Evolutionary conservation across 495 filamentous ascomycete species (phyloP).

Genomic region (Tuber borchii): DNA sequence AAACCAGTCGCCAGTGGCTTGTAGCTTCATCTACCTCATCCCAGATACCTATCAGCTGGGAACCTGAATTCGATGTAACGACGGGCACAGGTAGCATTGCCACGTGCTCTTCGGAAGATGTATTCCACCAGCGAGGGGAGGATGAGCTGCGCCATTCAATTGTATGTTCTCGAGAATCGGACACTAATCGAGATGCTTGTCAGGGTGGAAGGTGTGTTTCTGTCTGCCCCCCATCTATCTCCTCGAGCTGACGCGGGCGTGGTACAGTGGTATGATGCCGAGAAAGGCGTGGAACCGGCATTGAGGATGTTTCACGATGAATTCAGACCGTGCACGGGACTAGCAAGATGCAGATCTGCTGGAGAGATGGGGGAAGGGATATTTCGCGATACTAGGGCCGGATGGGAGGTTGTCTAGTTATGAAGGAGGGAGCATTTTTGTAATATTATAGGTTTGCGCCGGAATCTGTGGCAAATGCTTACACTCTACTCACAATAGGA

Average conservation of each 20-base stretch:
- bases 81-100: too few species aligned
- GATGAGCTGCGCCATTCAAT: slow-evolving; percentile 48
- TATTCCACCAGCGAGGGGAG: too few species aligned
- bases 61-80: too few species aligned
- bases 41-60: too few species aligned
- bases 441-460: not conserved
- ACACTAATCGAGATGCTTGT: slow-evolving; percentile 39
- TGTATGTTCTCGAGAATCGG: slow-evolving; percentile 47
- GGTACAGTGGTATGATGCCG: slow-evolving; percentile 5
- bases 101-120: too few species aligned
- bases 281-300: slow-evolving; percentile 45
- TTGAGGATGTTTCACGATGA: slow-evolving; percentile 48
- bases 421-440: slow-evolving; percentile 11
- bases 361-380: slow-evolving; percentile 46
- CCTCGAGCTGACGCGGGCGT: slow-evolving; percentile 40
- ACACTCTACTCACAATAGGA: not conserved
- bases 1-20: too few species aligned
- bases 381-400: slow-evolving; percentile 43
- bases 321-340: slow-evolving; percentile 51
- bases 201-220: slow-evolving; percentile 42
- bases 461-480: too few species aligned
- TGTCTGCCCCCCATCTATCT: too few species aligned
- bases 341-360: slow-evolving; percentile 49
- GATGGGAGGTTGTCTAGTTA: slow-evolving; percentile 48
- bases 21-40: too few species aligned